These are phyloP conservation scores for Miscanthus lutarioriparius DNA, from an alignment of 176 grass and related monocot species.

Conservation along the genomic window DNA sequence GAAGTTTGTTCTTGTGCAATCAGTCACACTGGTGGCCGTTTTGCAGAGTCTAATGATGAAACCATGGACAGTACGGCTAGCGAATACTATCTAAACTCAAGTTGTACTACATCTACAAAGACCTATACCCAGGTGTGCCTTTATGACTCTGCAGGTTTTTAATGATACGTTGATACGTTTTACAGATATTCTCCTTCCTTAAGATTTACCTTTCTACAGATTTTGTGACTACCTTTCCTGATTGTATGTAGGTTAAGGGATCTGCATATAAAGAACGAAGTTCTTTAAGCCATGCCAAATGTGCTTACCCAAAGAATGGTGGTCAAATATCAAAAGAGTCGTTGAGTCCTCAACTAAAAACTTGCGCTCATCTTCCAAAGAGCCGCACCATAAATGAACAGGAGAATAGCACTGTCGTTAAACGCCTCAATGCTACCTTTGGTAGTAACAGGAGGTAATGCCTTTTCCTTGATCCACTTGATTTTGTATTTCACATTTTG, in stretches of 20 bases:
- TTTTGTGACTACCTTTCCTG: constrained; percentile 10
- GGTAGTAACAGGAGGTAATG: constrained; percentile 25
- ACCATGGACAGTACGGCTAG: neutral
- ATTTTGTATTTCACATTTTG: neutral
- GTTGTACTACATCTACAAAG: neutral
- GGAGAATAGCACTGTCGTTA: constrained; percentile 2
- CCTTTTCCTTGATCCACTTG: neutral
- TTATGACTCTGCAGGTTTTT: neutral
- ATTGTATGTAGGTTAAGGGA: constrained; percentile 31
- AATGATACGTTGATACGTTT: neutral
- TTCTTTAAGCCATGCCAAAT: neutral
- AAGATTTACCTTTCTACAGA: constrained; percentile 1
- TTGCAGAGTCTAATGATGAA: constrained; percentile 21
- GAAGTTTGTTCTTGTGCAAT: constrained; percentile 1
- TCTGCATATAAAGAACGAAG: neutral
- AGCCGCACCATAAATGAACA: constrained; percentile 1
- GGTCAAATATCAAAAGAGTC: neutral
- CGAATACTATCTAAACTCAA: neutral
- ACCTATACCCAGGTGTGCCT: constrained; percentile 16
- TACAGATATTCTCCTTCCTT: constrained; percentile 2
- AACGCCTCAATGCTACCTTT: neutral
- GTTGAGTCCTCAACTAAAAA: neutral
- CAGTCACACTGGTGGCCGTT: constrained; percentile 11
- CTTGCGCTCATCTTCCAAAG: neutral
- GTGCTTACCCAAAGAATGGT: constrained; percentile 6